phyloP scores from a whole-genome alignment of 2,329 filamentous ascomycete genomes.

The Colletotrichum plurivorum region DNA sequence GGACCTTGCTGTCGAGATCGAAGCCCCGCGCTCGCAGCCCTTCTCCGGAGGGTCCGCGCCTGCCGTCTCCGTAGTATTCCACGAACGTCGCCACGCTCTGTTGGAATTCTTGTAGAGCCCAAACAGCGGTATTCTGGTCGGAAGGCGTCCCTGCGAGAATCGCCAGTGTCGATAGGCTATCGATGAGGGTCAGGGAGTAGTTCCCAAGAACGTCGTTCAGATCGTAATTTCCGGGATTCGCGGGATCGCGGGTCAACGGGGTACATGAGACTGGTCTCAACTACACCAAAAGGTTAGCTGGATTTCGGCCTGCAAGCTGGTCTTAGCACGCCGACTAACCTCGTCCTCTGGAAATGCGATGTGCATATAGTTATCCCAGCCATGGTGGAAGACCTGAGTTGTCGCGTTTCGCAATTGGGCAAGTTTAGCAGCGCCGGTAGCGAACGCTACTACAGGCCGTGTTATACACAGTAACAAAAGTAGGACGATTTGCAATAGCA shows the following conservation, averaged over 20 bases:
- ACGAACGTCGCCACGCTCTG: slow-evolving; percentile 83
- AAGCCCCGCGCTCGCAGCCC: slow-evolving; percentile 86
- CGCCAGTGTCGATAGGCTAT: slow-evolving; percentile 93
- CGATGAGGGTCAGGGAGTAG: slow-evolving; percentile 95
- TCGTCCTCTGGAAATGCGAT: slow-evolving; percentile 97
- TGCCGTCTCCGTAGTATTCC: slow-evolving; percentile 88
- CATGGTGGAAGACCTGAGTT: slow-evolving; percentile 94
- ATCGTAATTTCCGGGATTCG: slow-evolving; percentile 84
- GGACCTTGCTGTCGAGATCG: slow-evolving; percentile 96
- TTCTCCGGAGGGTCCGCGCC: slow-evolving; percentile 74
- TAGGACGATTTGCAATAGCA: slow-evolving; percentile 44
- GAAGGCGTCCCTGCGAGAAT: slow-evolving; percentile 86
- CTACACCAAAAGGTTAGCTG: slow-evolving; percentile 55
- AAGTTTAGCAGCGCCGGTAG: slow-evolving; percentile 71
- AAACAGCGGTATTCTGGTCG: slow-evolving; percentile 67
- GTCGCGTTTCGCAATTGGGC: slow-evolving; percentile 71
- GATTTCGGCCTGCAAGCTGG: neutral
- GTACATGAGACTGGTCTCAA: slow-evolving; percentile 88
- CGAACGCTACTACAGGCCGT: slow-evolving; percentile 56
- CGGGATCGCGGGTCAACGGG: slow-evolving; percentile 86
- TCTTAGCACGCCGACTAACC: slow-evolving; percentile 56
- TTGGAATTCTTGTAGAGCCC: slow-evolving; percentile 83
- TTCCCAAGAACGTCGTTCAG: slow-evolving; percentile 97
- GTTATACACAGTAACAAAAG: slow-evolving; percentile 47
- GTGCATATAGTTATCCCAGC: slow-evolving; percentile 94